These are phyloP conservation scores for Thermochaetoides thermophila DNA, from an alignment of 495 filamentous ascomycete genomes.

Conservation along the genomic window DNA sequence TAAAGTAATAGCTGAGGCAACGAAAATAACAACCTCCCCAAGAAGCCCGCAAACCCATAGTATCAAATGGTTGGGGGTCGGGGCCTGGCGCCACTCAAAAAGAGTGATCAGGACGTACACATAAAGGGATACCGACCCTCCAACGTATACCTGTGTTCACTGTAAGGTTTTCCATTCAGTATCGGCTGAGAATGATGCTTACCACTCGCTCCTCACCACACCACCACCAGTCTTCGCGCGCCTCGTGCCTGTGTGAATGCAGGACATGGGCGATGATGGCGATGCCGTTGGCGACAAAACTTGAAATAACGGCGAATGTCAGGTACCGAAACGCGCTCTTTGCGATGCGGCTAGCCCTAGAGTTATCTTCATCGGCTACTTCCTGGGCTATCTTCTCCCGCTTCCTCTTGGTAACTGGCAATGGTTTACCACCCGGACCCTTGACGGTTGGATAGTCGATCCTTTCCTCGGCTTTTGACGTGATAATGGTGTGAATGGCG, in stretches of 20 bases:
- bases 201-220: slow-evolving; percentile 74
- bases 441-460: slow-evolving; percentile 21
- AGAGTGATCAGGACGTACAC: slow-evolving; percentile 58
- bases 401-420: slow-evolving; percentile 45
- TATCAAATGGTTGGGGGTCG: slow-evolving; percentile 53
- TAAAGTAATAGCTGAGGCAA: slow-evolving; percentile 47
- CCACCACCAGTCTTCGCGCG: slow-evolving; percentile 48
- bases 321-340: slow-evolving; percentile 62
- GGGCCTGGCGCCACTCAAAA: slow-evolving; percentile 61
- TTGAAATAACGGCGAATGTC: slow-evolving; percentile 48
- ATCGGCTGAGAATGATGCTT: slow-evolving; percentile 26
- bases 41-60: slow-evolving; percentile 56
- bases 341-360: slow-evolving; percentile 42
- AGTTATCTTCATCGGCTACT: slow-evolving; percentile 23
- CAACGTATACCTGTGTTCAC: slow-evolving; percentile 76
- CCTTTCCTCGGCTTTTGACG: slow-evolving; percentile 28
- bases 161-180: too few relatives aligned
- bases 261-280: slow-evolving; percentile 69
- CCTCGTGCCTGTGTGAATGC: slow-evolving; percentile 31
- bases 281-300: slow-evolving; percentile 57
- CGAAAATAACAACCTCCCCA: slow-evolving; percentile 54
- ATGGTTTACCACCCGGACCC: slow-evolving; percentile 70
- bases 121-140: slow-evolving; percentile 47
- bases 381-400: slow-evolving; percentile 21
- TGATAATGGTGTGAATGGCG: slow-evolving; percentile 29